These are phyloP conservation scores for Collybia sordida DNA, from an alignment of 768 basidiomycete species.

Conservation along the genomic window DNA sequence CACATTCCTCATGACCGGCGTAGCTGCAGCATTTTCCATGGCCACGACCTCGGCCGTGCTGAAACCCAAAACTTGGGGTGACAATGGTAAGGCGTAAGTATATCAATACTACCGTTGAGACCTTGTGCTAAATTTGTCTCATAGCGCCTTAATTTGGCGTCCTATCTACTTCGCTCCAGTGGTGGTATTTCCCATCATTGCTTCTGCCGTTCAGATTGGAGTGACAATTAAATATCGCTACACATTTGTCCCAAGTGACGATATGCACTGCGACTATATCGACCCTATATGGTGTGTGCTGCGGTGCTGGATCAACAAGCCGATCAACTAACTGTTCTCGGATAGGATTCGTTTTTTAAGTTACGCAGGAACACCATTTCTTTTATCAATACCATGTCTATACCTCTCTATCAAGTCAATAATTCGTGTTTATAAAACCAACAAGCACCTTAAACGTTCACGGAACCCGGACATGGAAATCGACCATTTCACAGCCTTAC, in stretches of 20 bases:
- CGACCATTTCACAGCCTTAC: slow-evolving; percentile 11
- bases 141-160: slow-evolving; percentile 52
- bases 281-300: slow-evolving; percentile 53
- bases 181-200: slow-evolving; percentile 46
- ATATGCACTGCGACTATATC: slow-evolving; percentile 61
- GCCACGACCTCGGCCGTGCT: slow-evolving; percentile 39
- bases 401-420: slow-evolving; percentile 47
- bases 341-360: slow-evolving; percentile 63
- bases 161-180: slow-evolving; percentile 42
- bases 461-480: slow-evolving; percentile 26
- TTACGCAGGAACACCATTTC: slow-evolving; percentile 57
- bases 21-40: slow-evolving; percentile 41
- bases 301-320: not conserved
- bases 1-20: slow-evolving; percentile 43
- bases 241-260: slow-evolving; percentile 45
- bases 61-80: slow-evolving; percentile 42
- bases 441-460: slow-evolving; percentile 36
- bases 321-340: slow-evolving; percentile 1
- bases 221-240: slow-evolving; percentile 39
- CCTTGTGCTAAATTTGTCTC: slow-evolving; percentile 1
- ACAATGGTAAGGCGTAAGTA: slow-evolving; percentile 27
- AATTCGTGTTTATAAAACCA: slow-evolving; percentile 31
- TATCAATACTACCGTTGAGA: slow-evolving; percentile 5
- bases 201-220: slow-evolving; percentile 40
- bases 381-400: slow-evolving; percentile 51